Evolutionary conservation across 2,329 filamentous ascomycete species (phyloP).

Genomic region (Cephalotrichum gorgonifer): DNA sequence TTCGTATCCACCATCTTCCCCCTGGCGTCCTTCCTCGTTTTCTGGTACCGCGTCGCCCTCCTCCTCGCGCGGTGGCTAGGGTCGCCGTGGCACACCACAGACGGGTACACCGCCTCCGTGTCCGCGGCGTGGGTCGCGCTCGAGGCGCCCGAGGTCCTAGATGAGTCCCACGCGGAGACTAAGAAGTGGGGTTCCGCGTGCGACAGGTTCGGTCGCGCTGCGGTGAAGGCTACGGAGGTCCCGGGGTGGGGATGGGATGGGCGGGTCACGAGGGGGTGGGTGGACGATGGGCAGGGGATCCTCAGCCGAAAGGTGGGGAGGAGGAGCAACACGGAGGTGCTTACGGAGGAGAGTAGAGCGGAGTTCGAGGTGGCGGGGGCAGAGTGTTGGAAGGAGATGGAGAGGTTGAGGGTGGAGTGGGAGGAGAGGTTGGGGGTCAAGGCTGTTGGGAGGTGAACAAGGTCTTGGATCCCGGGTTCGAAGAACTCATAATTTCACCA

Average conservation of each 20-base stretch:
- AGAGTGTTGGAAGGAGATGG: constrained; percentile 60
- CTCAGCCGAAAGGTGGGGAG: constrained; percentile 46
- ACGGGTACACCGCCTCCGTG: constrained; percentile 66
- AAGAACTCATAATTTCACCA: no score
- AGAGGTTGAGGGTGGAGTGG: constrained; percentile 59
- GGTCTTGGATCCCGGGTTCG: no score
- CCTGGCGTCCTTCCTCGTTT: constrained; percentile 59
- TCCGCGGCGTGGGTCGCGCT: constrained; percentile 73
- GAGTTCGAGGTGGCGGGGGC: constrained; percentile 54
- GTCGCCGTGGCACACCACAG: constrained; percentile 77
- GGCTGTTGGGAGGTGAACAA: background rate
- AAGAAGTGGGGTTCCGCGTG: constrained; percentile 79
- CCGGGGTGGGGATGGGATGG: constrained; percentile 75
- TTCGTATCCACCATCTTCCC: constrained; percentile 74
- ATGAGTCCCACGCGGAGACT: constrained; percentile 42
- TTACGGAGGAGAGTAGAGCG: constrained; percentile 49
- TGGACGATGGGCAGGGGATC: constrained; percentile 26
- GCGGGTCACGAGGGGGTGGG: constrained; percentile 24
- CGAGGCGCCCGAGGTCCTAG: constrained; percentile 50
- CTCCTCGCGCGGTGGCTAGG: constrained; percentile 67
- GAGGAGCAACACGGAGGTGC: constrained; percentile 43
- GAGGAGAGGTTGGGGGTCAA: constrained; percentile 29
- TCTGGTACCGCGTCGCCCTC: constrained; percentile 59
- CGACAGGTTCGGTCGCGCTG: constrained; percentile 44
- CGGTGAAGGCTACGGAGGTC: constrained; percentile 69